Conservation (phyloP, 202 grass and related monocot species). For the Setaria italica region DNA sequence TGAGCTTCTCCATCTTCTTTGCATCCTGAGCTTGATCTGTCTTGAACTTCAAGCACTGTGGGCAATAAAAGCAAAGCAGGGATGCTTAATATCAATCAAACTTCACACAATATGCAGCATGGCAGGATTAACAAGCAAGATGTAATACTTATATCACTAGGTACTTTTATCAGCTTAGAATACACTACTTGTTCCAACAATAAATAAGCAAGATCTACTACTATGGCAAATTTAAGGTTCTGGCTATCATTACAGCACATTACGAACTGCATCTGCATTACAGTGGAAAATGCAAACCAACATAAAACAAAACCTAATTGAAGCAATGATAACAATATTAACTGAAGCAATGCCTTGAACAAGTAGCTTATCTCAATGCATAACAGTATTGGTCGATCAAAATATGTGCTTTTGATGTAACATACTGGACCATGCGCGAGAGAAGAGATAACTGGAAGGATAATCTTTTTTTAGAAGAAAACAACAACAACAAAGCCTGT, state of each 20-base stretch:
- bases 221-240: background rate
- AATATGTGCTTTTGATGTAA: background rate
- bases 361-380: background rate
- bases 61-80: background rate
- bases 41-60: conserved; percentile 93
- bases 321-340: background rate
- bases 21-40: conserved; percentile 96
- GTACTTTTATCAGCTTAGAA: background rate
- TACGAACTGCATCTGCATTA: background rate
- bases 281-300: background rate
- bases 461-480: background rate
- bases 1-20: conserved; percentile 99
- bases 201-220: background rate
- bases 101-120: background rate
- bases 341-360: background rate
- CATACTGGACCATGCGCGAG: background rate
- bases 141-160: background rate
- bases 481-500: background rate
- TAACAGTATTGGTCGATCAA: background rate
- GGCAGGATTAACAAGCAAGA: background rate
- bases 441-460: background rate
- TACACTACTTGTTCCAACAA: background rate
- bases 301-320: background rate
- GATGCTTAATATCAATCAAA: conserved; percentile 1
- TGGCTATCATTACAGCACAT: background rate